Evolutionary conservation across 495 filamentous ascomycete genomes (phyloP), one percentile per base, ranked within the genome.

Genomic region (Penicillium pulvis): DNA sequence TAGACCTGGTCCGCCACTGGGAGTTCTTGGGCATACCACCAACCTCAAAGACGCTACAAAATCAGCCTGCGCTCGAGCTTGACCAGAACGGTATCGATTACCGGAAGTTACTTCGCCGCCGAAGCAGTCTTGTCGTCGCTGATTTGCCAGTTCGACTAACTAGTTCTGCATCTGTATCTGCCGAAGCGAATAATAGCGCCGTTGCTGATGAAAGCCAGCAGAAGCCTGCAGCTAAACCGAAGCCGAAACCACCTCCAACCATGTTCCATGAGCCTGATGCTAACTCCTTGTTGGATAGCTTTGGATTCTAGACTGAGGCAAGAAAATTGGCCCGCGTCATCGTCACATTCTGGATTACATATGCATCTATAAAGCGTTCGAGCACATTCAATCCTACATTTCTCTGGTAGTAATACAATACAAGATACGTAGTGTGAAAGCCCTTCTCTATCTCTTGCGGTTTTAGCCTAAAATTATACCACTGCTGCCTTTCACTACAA

Each of bases 181-280:
- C 6, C 44, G 74, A 73, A 17, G 70, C 77, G 6, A 48, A 36
- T 1, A 45, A 63, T 23, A 35, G 10, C 6, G 30, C 54, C 14
- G 42, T 20, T 33, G 56, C 31, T 9, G 56, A 60, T 17, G 57
- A 49, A 16, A 10, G 31, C 6, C 47, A 62, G 47, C 48, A 65
- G 24, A 42, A 60, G 53, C 74, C 75, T 69, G 75, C 74, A 60
- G 67, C 78, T 39, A 83, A 83, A 57, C 63, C 72, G 19, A 86
- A 89, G 67, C 83, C 85, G 36, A 86, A 89, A 67, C 83, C 85
- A 41, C 85, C 88, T 23, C 85, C 88, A n/a, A 91, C 85, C 44
- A 85, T 87, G 60, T 97, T 97, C 71, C 83, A 93, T 74, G 93
- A 98, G 73, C 93, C 93, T 17, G 91, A 95, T 79, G 81, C 89